A percentile compares a stretch with the other conserved stretches of the same genome.
Evolutionary conservation across 2,329 filamentous ascomycete genomes (phyloP).

Genomic region (Penicillium sp.): DNA sequence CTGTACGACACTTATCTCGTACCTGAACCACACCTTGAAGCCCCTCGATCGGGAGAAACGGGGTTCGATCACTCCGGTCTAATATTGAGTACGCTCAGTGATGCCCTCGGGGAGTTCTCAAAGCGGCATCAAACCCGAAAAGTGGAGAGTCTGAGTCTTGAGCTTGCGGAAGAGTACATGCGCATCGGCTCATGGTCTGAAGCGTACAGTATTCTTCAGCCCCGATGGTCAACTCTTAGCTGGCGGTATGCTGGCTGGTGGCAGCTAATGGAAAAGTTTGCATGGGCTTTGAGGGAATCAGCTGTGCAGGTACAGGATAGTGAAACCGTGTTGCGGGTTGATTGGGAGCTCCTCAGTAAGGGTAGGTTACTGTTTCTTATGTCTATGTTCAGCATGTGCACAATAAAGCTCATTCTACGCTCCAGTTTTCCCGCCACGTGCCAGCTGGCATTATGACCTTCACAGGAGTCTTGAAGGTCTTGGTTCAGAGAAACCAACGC

Average conservation of each 20-base stretch:
- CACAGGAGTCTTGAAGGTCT: slow-evolving; percentile 43
- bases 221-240: slow-evolving; percentile 52
- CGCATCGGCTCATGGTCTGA: slow-evolving; percentile 46
- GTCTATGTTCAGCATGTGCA: background rate
- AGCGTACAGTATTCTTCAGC: slow-evolving; percentile 47
- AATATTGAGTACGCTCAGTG: slow-evolving; percentile 46
- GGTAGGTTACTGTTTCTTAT: slow-evolving; percentile 23
- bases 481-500: slow-evolving; percentile 36
- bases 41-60: slow-evolving; percentile 38
- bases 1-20: slow-evolving; percentile 57
- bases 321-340: slow-evolving; percentile 47
- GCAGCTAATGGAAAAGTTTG: slow-evolving; percentile 49
- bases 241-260: slow-evolving; percentile 59
- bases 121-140: slow-evolving; percentile 50
- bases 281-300: slow-evolving; percentile 51
- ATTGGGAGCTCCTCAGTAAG: slow-evolving; percentile 51
- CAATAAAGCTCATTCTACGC: slow-evolving; percentile 5
- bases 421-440: slow-evolving; percentile 34
- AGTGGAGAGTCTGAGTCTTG: slow-evolving; percentile 50
- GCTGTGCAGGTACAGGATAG: slow-evolving; percentile 43
- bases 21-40: slow-evolving; percentile 54
- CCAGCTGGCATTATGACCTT: slow-evolving; percentile 42
- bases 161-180: slow-evolving; percentile 52
- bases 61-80: slow-evolving; percentile 50
- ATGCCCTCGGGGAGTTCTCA: slow-evolving; percentile 48